Evolutionary conservation across 768 basidiomycete genomes (phyloP), one percentile per base, ranked within the genome.

Genomic region (Collybia sordida): DNA sequence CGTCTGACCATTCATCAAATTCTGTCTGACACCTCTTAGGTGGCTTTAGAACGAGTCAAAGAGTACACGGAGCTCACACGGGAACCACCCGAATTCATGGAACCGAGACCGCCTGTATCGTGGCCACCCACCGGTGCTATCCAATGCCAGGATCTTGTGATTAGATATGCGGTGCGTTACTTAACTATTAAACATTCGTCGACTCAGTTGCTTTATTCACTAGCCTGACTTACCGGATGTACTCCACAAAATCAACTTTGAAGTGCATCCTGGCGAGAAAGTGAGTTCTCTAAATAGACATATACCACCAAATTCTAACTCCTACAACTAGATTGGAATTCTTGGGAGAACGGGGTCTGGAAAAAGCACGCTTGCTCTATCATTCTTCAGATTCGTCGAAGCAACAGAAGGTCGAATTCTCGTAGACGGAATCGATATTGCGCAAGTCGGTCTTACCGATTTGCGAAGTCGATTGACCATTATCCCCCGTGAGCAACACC

Each of bases 321-420:
- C 48, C 9, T 23, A 19, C n/a, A 4, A 14, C 21, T 55, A 85
- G 85, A 63, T 89, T 46, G 87, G 88, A 22, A 84, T 88, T 50
- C 70, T 88, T 0, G 88, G 86, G 36, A 72, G 86, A 50, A 88
- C 86, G 0, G 85, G 83, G 12, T 83, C 83, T 6, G 89, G 90
- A 27, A 92, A 92, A 69, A 88, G 85, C 57, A 90, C 90, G 1
- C 72, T 85, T n/a, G 88, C 89, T 1, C 67, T 90, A 18, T 85
- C 83, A 11, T 88, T 90, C 71, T 89, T 90, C 81, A 80, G 89
- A 17, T 90, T 92, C 59, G 90, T 94, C n/a, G 91, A 94, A 61
- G 84, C 92, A 1, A 82, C 82, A 0, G 75, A 84, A 56, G 92
- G 92, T 4, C 72, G 73, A 5, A 92, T 93, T 48, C 37, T 81